Percentiles rank a stretch among this genome's conserved stretches.
These are phyloP conservation scores for Xerocomus nothofagi DNA, from an alignment of 1,284 basidiomycete genomes.

Conservation along the genomic window DNA sequence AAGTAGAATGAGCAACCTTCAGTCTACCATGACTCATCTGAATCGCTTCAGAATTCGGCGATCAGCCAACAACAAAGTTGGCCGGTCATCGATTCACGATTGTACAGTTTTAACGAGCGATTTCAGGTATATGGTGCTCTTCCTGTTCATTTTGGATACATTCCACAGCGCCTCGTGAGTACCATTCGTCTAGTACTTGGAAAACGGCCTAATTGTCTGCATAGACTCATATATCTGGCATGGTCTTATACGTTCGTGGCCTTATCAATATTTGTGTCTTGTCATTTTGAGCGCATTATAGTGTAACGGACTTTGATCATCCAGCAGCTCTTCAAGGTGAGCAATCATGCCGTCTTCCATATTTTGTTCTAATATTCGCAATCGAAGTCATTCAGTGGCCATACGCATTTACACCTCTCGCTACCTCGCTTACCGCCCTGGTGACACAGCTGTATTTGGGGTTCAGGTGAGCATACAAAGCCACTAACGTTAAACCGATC, in stretches of 20 bases:
- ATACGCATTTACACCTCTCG: slow-evolving; percentile 44
- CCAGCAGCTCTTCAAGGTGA: slow-evolving; percentile 9
- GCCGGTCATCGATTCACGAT: not conserved
- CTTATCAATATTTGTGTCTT: not conserved
- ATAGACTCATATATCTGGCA: slow-evolving; percentile 16
- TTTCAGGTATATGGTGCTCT: slow-evolving; percentile 37
- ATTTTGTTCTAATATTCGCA: not conserved
- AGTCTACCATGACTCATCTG: not conserved
- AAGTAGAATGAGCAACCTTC: slow-evolving; percentile 15
- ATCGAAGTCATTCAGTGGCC: slow-evolving; percentile 34
- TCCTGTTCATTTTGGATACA: slow-evolving; percentile 44
- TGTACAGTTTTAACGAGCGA: not conserved
- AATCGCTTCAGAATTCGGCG: slow-evolving; percentile 43
- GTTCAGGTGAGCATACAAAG: slow-evolving; percentile 3
- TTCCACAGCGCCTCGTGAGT: too few relatives aligned
- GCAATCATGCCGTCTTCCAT: not conserved
- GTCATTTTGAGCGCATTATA: slow-evolving; percentile 1
- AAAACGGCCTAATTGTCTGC: not conserved
- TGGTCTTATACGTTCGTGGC: slow-evolving; percentile 18
- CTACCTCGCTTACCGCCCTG: slow-evolving; percentile 43
- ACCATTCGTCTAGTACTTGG: not conserved
- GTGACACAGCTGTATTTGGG: slow-evolving; percentile 36
- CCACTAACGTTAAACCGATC: not conserved
- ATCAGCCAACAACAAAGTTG: slow-evolving; percentile 30
- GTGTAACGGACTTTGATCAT: slow-evolving; percentile 11